These are phyloP conservation scores for Cladosporium halotolerans DNA, from an alignment of 2,329 filamentous ascomycete genomes.

Conservation along the genomic window DNA sequence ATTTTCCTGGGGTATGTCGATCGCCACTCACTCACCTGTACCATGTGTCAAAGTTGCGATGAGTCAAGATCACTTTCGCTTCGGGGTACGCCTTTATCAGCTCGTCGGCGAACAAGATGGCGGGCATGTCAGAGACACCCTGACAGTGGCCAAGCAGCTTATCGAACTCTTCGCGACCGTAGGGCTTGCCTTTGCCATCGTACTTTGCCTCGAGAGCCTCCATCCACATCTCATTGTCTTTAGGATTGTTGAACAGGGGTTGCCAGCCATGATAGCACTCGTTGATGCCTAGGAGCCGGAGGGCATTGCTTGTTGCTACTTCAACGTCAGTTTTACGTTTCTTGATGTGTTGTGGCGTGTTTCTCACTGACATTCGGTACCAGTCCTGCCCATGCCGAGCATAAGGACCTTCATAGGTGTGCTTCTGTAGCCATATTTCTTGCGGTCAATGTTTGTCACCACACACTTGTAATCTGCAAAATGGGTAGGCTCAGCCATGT, in stretches of 20 bases:
- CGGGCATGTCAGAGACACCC: conserved; percentile 19
- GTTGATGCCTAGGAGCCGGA: conserved; percentile 56
- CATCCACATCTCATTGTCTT: conserved; percentile 20
- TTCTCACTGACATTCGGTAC: conserved; percentile 46
- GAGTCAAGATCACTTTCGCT: conserved; percentile 35
- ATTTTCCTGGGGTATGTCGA: background rate
- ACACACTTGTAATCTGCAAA: conserved; percentile 4
- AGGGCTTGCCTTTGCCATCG: conserved; percentile 5
- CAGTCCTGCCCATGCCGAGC: conserved; percentile 59
- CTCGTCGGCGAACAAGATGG: conserved; percentile 16
- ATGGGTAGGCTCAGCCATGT: conserved; percentile 6
- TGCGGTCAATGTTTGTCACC: conserved; percentile 13
- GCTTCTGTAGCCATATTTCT: conserved; percentile 12
- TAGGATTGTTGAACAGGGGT: conserved; percentile 17
- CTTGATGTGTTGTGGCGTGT: background rate
- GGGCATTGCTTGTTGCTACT: conserved; percentile 33
- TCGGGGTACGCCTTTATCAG: conserved; percentile 20
- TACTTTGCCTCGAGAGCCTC: conserved; percentile 20
- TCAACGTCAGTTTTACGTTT: background rate
- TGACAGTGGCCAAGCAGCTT: conserved; percentile 56
- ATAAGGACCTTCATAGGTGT: conserved; percentile 61
- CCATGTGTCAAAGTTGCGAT: conserved; percentile 47
- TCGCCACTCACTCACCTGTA: conserved; percentile 8
- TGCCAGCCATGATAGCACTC: conserved; percentile 62
- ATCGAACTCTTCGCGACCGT: conserved; percentile 43